Percentiles rank a stretch among this genome's conserved stretches.
phyloP scores from a whole-genome alignment of 768 basidiomycete genomes.

The Naematelia encephala region DNA sequence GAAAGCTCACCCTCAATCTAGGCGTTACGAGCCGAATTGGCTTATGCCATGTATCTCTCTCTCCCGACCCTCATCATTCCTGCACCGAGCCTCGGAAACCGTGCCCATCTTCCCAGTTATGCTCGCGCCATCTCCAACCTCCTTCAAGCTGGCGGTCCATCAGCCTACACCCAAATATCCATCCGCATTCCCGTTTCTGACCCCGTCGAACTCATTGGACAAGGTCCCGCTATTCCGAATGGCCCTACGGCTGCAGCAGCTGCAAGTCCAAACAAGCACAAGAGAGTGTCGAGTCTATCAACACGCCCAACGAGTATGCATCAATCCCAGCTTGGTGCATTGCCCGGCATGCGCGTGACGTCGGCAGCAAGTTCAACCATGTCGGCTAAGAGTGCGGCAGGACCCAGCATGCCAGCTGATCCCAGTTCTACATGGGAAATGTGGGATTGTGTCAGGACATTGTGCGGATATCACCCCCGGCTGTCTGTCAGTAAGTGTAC shows the following conservation, averaged over 20 bases:
- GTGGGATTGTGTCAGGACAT: constrained; percentile 90
- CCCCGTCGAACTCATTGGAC: constrained; percentile 56
- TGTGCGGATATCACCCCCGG: constrained; percentile 69
- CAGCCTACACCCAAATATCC: constrained; percentile 63
- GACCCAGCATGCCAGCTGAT: constrained; percentile 33
- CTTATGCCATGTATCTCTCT: constrained; percentile 89
- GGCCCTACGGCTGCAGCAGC: neutral
- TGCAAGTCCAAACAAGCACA: constrained; percentile 30
- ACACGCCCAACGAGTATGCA: constrained; percentile 32
- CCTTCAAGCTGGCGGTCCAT: constrained; percentile 65
- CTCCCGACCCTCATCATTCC: constrained; percentile 82
- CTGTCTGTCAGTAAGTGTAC: constrained; percentile 50
- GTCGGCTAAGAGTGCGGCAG: constrained; percentile 14
- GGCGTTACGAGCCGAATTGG: constrained; percentile 89
- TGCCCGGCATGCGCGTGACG: constrained; percentile 47
- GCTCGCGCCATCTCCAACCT: constrained; percentile 78
- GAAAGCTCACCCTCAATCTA: constrained; percentile 44
- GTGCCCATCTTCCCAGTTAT: constrained; percentile 82
- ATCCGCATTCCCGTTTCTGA: constrained; percentile 60
- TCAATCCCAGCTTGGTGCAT: constrained; percentile 41
- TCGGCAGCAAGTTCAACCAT: constrained; percentile 28
- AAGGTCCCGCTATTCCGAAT: constrained; percentile 29
- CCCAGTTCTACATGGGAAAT: constrained; percentile 79
- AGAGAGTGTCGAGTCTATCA: constrained; percentile 39
- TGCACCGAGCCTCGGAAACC: constrained; percentile 65